Conservation (phyloP, 164 flowering plant genomes). For the Tetracentron sinense region DNA sequence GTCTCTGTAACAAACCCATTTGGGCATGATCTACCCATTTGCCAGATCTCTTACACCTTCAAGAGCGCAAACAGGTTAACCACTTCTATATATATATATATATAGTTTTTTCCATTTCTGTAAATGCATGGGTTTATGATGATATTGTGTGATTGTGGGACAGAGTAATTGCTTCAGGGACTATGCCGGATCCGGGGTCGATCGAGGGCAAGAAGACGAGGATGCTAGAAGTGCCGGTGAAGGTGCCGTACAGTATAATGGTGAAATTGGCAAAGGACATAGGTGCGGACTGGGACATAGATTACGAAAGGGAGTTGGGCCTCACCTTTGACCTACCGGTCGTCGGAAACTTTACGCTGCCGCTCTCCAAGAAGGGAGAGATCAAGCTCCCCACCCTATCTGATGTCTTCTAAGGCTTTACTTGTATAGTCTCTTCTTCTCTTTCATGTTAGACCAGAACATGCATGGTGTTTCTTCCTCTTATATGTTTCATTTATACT, state of each 20-base stretch:
- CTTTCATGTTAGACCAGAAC: too few species aligned
- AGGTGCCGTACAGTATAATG: constrained; percentile 42
- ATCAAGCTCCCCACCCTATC: constrained; percentile 67
- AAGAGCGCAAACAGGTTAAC: constrained; percentile 55
- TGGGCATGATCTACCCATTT: constrained; percentile 47
- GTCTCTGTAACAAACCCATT: constrained; percentile 61
- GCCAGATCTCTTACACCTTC: constrained; percentile 64
- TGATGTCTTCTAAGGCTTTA: constrained; percentile 20
- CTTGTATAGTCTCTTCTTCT: neutral
- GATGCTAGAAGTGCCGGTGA: constrained; percentile 39
- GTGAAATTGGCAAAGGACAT: constrained; percentile 56
- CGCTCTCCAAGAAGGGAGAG: constrained; percentile 51
- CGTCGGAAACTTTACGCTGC: constrained; percentile 57
- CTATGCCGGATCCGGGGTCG: constrained; percentile 67
- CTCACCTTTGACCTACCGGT: constrained; percentile 58
- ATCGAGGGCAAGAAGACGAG: constrained; percentile 41
- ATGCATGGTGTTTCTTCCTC: too few species aligned
- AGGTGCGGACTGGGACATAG: constrained; percentile 68
- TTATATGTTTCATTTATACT: too few species aligned
- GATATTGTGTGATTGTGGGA: neutral
- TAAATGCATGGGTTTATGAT: neutral
- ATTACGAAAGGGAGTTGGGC: constrained; percentile 41
- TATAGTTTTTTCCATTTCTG: too few species aligned
- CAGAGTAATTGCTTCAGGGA: constrained; percentile 59
- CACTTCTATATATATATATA: neutral